Evolutionary conservation across 441 rosid genomes (phyloP), one percentile per base, ranked within the genome.

Genomic region (Jatropha multifida): DNA sequence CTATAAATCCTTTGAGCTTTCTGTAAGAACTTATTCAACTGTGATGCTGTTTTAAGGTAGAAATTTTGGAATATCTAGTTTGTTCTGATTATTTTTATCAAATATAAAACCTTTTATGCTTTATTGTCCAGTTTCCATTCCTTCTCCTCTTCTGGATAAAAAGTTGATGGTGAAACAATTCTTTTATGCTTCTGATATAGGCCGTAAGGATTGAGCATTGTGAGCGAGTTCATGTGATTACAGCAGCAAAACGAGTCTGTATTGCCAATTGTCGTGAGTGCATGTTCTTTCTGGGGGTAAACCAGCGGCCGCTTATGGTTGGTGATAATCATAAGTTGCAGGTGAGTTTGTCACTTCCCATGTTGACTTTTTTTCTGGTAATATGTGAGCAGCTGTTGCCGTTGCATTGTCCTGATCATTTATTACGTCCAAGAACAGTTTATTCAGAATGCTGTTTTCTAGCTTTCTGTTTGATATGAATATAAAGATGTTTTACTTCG

Each of bases 291-390:
- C 86, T 96, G 77, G 99, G 99, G 75, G 99, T 96, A 80, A 96
- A 96, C 83, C 98, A 94, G 82, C 91, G 85, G 78, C 98, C 99
- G 46, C 96, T 96, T 49, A 88, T 96, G 77, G 91, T 94, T 76
- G 99, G 99, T 46, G 99, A 96, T 85, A 96, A 96, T 84, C 99
- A 94, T 84, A 96, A 91, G 84, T 81, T 96, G 69, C 99, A 96
- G 94, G 99, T 94, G 65, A 78, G 86, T 81, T 32, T 70, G 65
- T 69, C 48, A 65, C 23, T 26, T 56, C 64, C 38, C 9, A 32
- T 38, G 20, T 14, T 62, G 68, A 38, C 51, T 13, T 64, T 10
- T 48, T 27, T 4, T 69, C 3, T 55, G 15, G 27, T 44, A 65
- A 15, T 38, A n/a, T 59, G 42, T 66, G n/a, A 46, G 42, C 59